Evolutionary conservation across 176 grass and related monocot species (phyloP).

Genomic region (Sorghum bicolor): Sorghum_bicolor_NCBIv3 NC_012873.2:67871001-67871500

Average conservation of each 20-base stretch:
- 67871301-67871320: background rate
- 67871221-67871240: constrained; percentile 7
- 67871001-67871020: background rate
- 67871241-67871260: too few species aligned
- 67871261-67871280: too few species aligned
- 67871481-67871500: too few species aligned
- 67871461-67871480: too few species aligned
- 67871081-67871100: background rate
- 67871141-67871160: background rate
- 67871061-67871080: background rate
- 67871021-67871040: background rate
- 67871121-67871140: background rate
- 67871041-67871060: constrained; percentile 32
- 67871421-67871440: too few species aligned
- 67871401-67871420: too few species aligned
- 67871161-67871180: background rate
- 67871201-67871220: background rate
- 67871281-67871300: too few species aligned
- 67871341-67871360: background rate
- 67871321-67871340: background rate
- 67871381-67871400: too few species aligned
- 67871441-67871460: too few species aligned
- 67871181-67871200: too few species aligned
- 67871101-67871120: background rate
- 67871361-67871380: background rate